phyloP scores from a whole-genome alignment of 2,329 filamentous ascomycete species.

The Thermothelomyces thermophilus region DNA sequence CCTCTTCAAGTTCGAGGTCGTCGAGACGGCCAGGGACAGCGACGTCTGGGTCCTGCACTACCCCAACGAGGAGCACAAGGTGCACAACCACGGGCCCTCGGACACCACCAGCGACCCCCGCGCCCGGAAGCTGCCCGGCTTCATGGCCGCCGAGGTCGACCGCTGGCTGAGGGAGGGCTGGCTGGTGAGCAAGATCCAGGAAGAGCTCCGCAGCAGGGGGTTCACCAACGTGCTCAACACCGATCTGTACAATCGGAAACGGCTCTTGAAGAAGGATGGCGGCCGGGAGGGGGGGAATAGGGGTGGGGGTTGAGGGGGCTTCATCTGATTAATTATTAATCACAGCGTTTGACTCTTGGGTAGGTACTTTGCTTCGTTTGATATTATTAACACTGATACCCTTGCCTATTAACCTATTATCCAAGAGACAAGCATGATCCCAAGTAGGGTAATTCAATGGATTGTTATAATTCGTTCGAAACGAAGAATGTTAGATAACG shows the following conservation, averaged over 20 bases:
- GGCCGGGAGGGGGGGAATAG: neutral
- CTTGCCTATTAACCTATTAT: too few relatives aligned
- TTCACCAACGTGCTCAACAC: conserved; percentile 33
- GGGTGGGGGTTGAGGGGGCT: neutral
- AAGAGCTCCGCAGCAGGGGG: conserved; percentile 30
- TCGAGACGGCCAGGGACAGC: conserved; percentile 30
- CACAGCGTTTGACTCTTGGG: too few relatives aligned
- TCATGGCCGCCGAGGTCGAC: conserved; percentile 31
- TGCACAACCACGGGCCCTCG: conserved; percentile 32
- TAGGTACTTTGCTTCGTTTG: too few relatives aligned
- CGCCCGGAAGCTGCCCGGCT: conserved; percentile 30
- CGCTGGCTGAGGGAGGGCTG: conserved; percentile 29
- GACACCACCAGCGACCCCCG: conserved; percentile 33
- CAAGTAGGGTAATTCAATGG: too few relatives aligned
- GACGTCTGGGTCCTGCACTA: conserved; percentile 35
- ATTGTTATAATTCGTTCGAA: too few relatives aligned
- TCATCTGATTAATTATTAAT: too few relatives aligned
- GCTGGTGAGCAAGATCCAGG: conserved; percentile 32
- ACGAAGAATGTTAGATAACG: too few relatives aligned
- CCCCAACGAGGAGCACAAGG: conserved; percentile 31
- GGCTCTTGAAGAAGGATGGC: conserved; percentile 28
- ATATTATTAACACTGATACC: too few relatives aligned
- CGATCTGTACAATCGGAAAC: conserved; percentile 33
- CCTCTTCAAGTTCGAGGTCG: conserved; percentile 33
- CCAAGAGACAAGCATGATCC: too few relatives aligned